Percentiles rank a stretch among this genome's conserved stretches.
phyloP scores from a whole-genome alignment of 768 basidiomycete species.

The Chalciporus chontae region DNA sequence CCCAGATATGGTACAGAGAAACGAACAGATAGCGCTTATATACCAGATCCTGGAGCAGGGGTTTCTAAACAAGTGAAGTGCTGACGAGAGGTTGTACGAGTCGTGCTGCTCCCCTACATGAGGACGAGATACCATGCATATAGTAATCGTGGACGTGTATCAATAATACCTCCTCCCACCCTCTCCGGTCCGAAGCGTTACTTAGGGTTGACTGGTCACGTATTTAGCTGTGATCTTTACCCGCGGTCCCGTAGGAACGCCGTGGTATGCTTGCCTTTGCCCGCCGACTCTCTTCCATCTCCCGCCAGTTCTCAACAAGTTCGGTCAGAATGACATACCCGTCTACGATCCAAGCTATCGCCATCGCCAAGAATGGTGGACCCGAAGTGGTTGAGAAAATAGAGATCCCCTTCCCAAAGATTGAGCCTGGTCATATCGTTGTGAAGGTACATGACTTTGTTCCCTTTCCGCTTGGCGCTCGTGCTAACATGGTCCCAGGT shows the following conservation, averaged over 20 bases:
- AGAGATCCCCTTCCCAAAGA: conserved; percentile 62
- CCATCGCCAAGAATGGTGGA: conserved; percentile 70
- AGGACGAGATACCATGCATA: not conserved
- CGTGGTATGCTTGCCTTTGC: conserved; percentile 8
- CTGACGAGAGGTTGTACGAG: not conserved
- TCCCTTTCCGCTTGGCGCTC: not conserved
- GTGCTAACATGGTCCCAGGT: conserved; percentile 38
- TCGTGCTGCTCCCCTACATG: too few species aligned
- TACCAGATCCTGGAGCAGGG: conserved; percentile 52
- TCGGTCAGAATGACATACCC: conserved; percentile 50
- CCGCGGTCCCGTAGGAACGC: not conserved
- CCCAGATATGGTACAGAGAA: conserved; percentile 75
- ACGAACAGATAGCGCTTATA: conserved; percentile 60
- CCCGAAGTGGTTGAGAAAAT: conserved; percentile 73
- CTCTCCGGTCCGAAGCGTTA: too few species aligned
- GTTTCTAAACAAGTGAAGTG: conserved; percentile 14
- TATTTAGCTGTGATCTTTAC: not conserved
- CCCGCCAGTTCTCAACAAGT: conserved; percentile 31
- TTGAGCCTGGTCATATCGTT: conserved; percentile 56
- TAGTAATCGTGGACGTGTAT: too few species aligned
- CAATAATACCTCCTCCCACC: too few species aligned
- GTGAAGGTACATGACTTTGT: conserved; percentile 28
- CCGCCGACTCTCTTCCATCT: conserved; percentile 21
- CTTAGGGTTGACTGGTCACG: too few species aligned
- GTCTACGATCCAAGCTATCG: conserved; percentile 63